Evolutionary conservation across 2,329 filamentous ascomycete species (phyloP).

Genomic region (Trichoderma sp.): DNA sequence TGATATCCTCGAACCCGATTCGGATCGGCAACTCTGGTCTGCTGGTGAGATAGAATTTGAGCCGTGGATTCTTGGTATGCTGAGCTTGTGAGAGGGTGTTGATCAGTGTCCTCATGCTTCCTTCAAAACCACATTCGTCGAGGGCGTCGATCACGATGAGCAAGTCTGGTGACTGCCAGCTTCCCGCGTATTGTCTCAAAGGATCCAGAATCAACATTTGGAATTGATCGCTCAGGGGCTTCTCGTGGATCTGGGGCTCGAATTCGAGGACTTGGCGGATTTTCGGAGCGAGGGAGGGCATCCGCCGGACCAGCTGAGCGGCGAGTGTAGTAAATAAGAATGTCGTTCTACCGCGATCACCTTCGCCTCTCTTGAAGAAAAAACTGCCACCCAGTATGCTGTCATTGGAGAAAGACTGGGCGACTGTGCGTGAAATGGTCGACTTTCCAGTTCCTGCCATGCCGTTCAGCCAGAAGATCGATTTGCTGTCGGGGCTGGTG

Average conservation of each 20-base stretch:
- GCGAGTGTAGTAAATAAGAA: conserved; percentile 48
- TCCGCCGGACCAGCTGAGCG: conserved; percentile 36
- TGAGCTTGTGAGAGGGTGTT: conserved; percentile 28
- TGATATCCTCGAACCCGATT: conserved; percentile 40
- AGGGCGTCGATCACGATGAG: conserved; percentile 44
- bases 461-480: conserved; percentile 44
- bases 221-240: conserved; percentile 44
- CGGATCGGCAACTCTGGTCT: conserved; percentile 46
- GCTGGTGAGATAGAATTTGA: conserved; percentile 48
- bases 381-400: conserved; percentile 43
- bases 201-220: conserved; percentile 45
- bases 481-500: conserved; percentile 29
- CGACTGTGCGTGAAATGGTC: conserved; percentile 42
- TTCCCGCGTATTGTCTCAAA: conserved; percentile 29
- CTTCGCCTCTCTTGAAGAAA: conserved; percentile 50
- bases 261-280: conserved; percentile 39
- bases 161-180: neutral
- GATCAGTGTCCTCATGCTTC: conserved; percentile 40
- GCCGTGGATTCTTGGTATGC: conserved; percentile 27
- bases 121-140: conserved; percentile 36
- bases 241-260: conserved; percentile 37
- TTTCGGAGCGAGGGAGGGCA: conserved; percentile 36
- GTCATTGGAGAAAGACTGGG: conserved; percentile 20
- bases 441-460: conserved; percentile 47
- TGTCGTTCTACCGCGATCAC: conserved; percentile 41